These are phyloP conservation scores for Chlorella ohadii DNA, from an alignment of 139 green algal genomes.

Conservation along the genomic window DNA sequence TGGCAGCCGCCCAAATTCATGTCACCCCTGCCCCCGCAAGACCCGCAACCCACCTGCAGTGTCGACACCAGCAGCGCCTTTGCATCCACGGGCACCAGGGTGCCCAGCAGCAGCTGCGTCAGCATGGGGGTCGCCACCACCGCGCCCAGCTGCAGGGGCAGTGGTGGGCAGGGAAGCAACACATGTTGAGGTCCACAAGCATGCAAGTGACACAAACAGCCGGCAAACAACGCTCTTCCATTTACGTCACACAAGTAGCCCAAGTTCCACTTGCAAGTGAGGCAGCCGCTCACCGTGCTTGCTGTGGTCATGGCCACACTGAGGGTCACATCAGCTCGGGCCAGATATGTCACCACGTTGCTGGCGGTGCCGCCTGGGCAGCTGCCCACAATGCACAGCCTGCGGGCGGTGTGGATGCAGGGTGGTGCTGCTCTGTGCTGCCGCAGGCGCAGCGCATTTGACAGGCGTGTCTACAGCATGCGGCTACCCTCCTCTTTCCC, in stretches of 20 bases:
- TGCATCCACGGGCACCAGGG: conserved; percentile 76
- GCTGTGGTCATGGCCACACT: conserved; percentile 40
- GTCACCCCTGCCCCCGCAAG: too few species aligned
- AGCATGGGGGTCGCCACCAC: conserved; percentile 79
- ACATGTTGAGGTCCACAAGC: too few species aligned
- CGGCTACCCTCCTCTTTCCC: not conserved
- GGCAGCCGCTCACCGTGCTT: conserved; percentile 61
- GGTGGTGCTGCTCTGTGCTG: too few species aligned
- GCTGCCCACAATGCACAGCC: conserved; percentile 64
- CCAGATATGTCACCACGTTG: conserved; percentile 87
- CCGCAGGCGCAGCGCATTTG: too few species aligned
- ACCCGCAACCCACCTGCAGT: conserved; percentile 37
- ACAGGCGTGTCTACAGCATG: too few species aligned
- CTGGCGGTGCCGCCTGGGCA: conserved; percentile 75
- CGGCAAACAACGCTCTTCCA: too few species aligned
- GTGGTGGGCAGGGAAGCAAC: too few species aligned
- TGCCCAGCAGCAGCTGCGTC: conserved; percentile 72
- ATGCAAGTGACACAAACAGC: too few species aligned
- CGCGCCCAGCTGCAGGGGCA: conserved; percentile 56
- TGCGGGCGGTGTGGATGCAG: too few species aligned
- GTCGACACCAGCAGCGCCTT: conserved; percentile 72
- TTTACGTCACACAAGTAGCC: too few species aligned
- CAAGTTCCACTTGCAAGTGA: too few species aligned
- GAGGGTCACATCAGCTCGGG: conserved; percentile 56
- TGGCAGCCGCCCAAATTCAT: too few species aligned